phyloP scores from a whole-genome alignment of 257 asterid species.

The Oldenlandia corymbosa region DNA sequence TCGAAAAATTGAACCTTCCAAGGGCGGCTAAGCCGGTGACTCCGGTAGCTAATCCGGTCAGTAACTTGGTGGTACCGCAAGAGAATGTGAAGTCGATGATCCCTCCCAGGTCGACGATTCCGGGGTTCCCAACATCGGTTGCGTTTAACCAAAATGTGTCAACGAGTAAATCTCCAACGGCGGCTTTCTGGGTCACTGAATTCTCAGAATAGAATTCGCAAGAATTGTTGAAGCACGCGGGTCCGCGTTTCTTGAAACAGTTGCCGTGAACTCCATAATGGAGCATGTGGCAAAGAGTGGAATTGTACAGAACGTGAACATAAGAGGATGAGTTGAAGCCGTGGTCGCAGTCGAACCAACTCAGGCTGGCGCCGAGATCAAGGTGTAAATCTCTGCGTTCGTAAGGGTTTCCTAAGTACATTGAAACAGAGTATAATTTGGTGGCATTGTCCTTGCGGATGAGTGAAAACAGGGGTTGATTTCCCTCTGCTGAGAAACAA shows the following conservation, averaged over 20 bases:
- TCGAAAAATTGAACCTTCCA: constrained; percentile 33
- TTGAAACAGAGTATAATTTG: constrained; percentile 6
- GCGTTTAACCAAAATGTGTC: constrained; percentile 24
- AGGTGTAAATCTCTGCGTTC: constrained; percentile 2
- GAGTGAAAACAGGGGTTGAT: constrained; percentile 4
- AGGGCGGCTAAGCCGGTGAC: constrained; percentile 33
- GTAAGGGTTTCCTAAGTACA: constrained; percentile 7
- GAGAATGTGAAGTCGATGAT: constrained; percentile 21
- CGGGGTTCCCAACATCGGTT: constrained; percentile 1
- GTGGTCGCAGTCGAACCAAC: constrained; percentile 8
- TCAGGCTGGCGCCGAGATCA: constrained; percentile 14
- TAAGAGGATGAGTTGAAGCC: constrained; percentile 15
- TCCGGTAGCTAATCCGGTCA: constrained; percentile 27
- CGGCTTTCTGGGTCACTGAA: constrained; percentile 23
- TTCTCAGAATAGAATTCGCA: constrained; percentile 19
- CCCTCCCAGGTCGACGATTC: constrained; percentile 6
- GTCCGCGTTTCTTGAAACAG: constrained; percentile 15
- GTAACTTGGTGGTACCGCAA: constrained; percentile 14
- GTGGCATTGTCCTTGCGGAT: constrained; percentile 13
- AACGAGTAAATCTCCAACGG: constrained; percentile 12
- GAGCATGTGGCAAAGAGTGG: constrained; percentile 6
- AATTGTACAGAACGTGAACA: constrained; percentile 7
- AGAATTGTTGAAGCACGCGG: constrained; percentile 27
- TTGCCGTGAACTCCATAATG: constrained; percentile 10
- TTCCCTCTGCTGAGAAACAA: not conserved